Conservation (phyloP, 805 yeast genomes). For the Sugiyamaella marilandica region DNA sequence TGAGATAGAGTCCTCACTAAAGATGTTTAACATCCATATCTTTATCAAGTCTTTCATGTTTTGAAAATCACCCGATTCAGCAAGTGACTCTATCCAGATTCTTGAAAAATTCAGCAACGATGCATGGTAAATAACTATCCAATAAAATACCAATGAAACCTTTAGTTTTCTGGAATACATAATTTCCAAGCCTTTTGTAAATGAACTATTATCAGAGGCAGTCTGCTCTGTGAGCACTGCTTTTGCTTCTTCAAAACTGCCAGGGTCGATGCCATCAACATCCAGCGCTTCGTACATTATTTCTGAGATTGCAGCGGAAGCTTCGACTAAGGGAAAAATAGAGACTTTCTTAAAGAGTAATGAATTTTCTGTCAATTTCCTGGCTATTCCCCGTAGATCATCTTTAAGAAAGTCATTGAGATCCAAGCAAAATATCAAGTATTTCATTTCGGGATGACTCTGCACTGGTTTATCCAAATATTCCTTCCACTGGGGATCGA, state of each 20-base stretch:
- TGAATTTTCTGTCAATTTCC: not conserved
- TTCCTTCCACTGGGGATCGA: slow-evolving; percentile 11
- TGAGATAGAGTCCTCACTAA: slow-evolving; percentile 16
- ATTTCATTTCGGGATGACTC: slow-evolving; percentile 12
- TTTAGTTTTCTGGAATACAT: slow-evolving; percentile 10
- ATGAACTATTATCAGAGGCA: not conserved
- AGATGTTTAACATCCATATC: slow-evolving; percentile 29
- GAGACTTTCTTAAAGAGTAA: not conserved
- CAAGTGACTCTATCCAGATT: slow-evolving; percentile 62
- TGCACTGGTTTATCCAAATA: slow-evolving; percentile 22
- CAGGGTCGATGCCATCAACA: slow-evolving; percentile 6
- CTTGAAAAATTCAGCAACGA: slow-evolving; percentile 54
- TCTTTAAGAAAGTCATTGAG: slow-evolving; percentile 22
- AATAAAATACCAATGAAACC: slow-evolving; percentile 27
- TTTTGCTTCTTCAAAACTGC: slow-evolving; percentile 12
- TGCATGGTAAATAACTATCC: slow-evolving; percentile 52
- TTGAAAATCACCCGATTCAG: slow-evolving; percentile 48
- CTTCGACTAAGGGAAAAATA: slow-evolving; percentile 22
- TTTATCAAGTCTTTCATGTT: slow-evolving; percentile 45
- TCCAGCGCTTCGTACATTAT: slow-evolving; percentile 17
- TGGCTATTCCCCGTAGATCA: slow-evolving; percentile 13
- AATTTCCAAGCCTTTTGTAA: slow-evolving; percentile 19
- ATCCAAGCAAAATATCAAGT: slow-evolving; percentile 19
- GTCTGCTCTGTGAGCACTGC: not conserved
- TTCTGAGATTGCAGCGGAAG: slow-evolving; percentile 22